Evolutionary conservation across 176 grass and related monocot species (phyloP).

Genomic region (Themeda triandra): DNA sequence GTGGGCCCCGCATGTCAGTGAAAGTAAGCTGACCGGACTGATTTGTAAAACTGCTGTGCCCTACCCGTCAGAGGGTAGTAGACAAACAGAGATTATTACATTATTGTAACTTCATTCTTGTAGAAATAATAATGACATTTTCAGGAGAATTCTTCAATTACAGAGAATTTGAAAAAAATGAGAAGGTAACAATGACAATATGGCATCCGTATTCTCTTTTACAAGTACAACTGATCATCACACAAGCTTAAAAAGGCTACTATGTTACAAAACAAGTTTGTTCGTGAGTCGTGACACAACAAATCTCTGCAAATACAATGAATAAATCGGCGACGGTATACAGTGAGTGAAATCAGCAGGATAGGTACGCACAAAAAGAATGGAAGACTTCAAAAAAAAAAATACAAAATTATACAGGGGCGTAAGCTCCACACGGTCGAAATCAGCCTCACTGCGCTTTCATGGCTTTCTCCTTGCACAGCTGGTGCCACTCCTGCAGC

Average conservation of each 20-base stretch:
- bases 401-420: slow-evolving; percentile 35
- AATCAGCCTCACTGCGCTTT: slow-evolving; percentile 53
- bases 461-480: slow-evolving; percentile 86
- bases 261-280: slow-evolving; percentile 25
- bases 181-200: not conserved
- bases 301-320: slow-evolving; percentile 29
- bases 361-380: slow-evolving; percentile 9
- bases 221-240: not conserved
- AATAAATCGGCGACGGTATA: slow-evolving; percentile 10
- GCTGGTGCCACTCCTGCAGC: slow-evolving; percentile 86
- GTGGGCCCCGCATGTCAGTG: not conserved
- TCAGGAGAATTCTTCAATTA: not conserved
- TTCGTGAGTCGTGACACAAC: not conserved
- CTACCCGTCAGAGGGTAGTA: not conserved
- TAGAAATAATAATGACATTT: not conserved
- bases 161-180: not conserved
- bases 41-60: too few relatives aligned
- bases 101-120: not conserved
- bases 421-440: not conserved
- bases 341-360: not conserved
- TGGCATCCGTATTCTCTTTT: not conserved
- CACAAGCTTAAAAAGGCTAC: not conserved
- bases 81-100: not conserved
- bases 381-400: not conserved
- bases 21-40: too few relatives aligned